Conservation (phyloP, 179 eudicot species). For the Dionaea muscipula region DNA sequence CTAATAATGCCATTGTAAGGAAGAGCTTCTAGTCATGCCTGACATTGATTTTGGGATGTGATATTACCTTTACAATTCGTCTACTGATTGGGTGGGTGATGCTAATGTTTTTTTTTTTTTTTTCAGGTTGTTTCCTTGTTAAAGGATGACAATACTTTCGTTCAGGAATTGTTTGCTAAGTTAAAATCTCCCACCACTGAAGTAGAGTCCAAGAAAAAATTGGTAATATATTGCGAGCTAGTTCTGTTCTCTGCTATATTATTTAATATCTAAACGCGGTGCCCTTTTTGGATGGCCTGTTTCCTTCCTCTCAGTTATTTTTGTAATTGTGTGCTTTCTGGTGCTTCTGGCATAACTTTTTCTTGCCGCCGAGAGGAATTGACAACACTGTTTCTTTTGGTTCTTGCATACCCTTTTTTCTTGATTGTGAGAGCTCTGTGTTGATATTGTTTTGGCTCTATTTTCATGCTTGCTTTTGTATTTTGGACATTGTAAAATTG, state of each 20-base stretch:
- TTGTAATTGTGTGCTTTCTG: too few species aligned
- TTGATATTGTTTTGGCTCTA: too few species aligned
- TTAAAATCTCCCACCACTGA: slow-evolving; percentile 50
- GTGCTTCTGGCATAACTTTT: too few species aligned
- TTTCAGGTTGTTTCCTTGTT: slow-evolving; percentile 73
- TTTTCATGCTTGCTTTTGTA: too few species aligned
- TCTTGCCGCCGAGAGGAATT: too few species aligned
- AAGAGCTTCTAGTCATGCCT: slow-evolving; percentile 9
- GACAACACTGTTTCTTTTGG: too few species aligned
- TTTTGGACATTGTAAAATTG: too few species aligned
- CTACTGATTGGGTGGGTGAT: slow-evolving; percentile 7
- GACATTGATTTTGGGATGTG: background rate
- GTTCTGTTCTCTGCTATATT: background rate
- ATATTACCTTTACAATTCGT: background rate
- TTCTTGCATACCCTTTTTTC: too few species aligned
- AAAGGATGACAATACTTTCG: slow-evolving; percentile 70
- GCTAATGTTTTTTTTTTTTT: slow-evolving; percentile 9
- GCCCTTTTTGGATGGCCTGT: too few species aligned
- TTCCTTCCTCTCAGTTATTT: too few species aligned
- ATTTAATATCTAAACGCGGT: too few species aligned
- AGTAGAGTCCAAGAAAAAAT: slow-evolving; percentile 61
- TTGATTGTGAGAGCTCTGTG: too few species aligned
- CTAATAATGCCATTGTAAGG: slow-evolving; percentile 76
- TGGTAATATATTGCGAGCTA: slow-evolving; percentile 34
- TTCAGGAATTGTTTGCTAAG: slow-evolving; percentile 71